Base-by-base conservation (phyloP, 106 monocot genomes). In the Dendrobium officinale region DNA sequence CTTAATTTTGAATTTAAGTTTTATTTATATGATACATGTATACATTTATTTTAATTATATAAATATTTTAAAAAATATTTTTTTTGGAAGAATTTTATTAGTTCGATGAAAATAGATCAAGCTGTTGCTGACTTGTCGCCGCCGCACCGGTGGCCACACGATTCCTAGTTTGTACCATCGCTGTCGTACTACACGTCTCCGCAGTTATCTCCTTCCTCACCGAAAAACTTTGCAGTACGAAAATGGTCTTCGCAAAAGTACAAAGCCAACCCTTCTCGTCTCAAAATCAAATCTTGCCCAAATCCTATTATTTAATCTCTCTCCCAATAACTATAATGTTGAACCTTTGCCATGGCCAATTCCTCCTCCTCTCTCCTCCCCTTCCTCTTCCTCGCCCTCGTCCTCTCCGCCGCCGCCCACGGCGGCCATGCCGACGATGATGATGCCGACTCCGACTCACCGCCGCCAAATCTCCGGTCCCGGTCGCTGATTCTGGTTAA, bases 401-500 rank as follows among this genome's bases (percentile, higher is more conserved):
- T 83, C 75, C 18, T 81, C 79, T 77, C 72, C 55, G 58, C 83
- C 68, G 18, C 61, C 51, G 9, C 77, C 73, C 19, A 64, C 78
- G 44, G 55, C 81, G 80, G 47, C 79, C 6, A 73, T 40, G 75
- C 64, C 77, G 84, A 61, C 20, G 85, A 81, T 49, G 73, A 61
- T 24, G 83, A 83, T 27, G 82, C 82, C 22, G 81, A 77, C 72
- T 58, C 86, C 49, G 55, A 55, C 74, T 58, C 56, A 22, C 81
- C 45, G 77, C 81, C 86, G 41, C 67, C 72, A 3, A 43, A 87
- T 77, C 85, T 95, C 9, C 79, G 94, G 6, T 77, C 88, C 6
- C 85, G 80, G 26, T 84, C 86, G 41, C 79, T 92, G 75, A 87
- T 91, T 27, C 78, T 87, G 13, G 85, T 88, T 11, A 94, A 94